Base-by-base conservation (phyloP, 768 basidiomycete species). In the Tricholoma terreum region DNA sequence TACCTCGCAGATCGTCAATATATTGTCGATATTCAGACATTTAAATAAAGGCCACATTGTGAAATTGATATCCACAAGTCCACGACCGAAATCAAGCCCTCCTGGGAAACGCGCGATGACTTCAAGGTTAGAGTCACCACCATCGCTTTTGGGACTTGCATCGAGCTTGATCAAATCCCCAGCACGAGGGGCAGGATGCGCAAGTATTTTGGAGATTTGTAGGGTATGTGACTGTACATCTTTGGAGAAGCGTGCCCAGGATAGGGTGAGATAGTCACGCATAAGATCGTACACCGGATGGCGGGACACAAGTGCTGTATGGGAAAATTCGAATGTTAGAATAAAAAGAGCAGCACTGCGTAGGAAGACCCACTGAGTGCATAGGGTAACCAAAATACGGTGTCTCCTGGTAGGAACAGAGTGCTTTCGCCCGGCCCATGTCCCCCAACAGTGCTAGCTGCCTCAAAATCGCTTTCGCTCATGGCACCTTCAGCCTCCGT, bases 11-110 rank as follows among this genome's bases (percentile, higher is more conserved):
- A 92, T 87, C 6, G 92, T 94, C 58, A 98, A 75, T 59, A 98
- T 90, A 63, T 96, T 94, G 69, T 97, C 95, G 55, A 96, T 84
- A 64, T 93, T 94, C 58, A 98, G 72, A 58, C 89, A 89, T 69
- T 94, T 90, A 80, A 98, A 97, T 50, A 98, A 68, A 1, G 95
- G 95, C 93, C 94, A 98, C 84, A 97, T 91, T 36, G 93, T 94
- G 67, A 95, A 94, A 72, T 96, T 95, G 67, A 94, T 91, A 62
- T 95, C 92, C 33, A 95, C 90, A 49, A 96, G 77, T 0, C 94
- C 94, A 42, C 87, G 83, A 24, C 94, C 92, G 65, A 96, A 94
- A 71, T 96, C 94, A 45, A 96, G 81, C 17, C 92, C 91, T n/a
- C 94, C 94, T 24, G 92, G 92, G 76, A 94, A 93, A 50, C 92